A percentile compares a stretch with the other conserved stretches of the same genome.
Evolutionary conservation across 768 basidiomycete species (phyloP).

Genomic region (Lactifluus pinguis): DNA sequence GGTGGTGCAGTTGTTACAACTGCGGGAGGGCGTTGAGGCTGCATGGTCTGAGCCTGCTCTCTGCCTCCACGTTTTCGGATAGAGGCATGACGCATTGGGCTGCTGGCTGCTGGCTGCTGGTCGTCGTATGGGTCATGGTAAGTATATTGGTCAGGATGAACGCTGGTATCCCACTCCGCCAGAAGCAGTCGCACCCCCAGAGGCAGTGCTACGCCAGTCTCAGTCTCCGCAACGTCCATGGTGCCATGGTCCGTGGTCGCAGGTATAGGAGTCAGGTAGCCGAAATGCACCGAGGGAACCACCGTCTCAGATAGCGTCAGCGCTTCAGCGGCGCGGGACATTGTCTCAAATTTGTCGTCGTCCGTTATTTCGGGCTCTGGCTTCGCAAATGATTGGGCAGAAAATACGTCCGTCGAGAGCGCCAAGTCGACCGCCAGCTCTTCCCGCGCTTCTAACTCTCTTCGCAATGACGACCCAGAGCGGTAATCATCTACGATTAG

Average conservation of each 20-base stretch:
- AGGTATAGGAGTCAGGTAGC: slow-evolving; percentile 46
- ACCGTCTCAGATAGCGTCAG: slow-evolving; percentile 43
- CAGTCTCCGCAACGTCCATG: neutral
- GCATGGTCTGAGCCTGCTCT: neutral
- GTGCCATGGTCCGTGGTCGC: slow-evolving; percentile 25
- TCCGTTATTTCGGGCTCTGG: slow-evolving; percentile 13
- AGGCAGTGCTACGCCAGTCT: slow-evolving; percentile 21
- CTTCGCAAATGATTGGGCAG: slow-evolving; percentile 33
- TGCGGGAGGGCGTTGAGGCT: neutral
- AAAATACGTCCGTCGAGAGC: slow-evolving; percentile 50
- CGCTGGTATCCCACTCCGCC: slow-evolving; percentile 57
- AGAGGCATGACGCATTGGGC: neutral
- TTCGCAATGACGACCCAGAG: slow-evolving; percentile 33
- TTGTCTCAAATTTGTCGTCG: slow-evolving; percentile 38
- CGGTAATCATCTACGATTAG: slow-evolving; percentile 31
- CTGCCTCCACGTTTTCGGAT: neutral
- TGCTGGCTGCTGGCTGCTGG: neutral
- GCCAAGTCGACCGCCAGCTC: slow-evolving; percentile 55
- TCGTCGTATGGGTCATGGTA: slow-evolving; percentile 49
- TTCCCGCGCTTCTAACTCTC: slow-evolving; percentile 48
- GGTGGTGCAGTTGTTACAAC: neutral
- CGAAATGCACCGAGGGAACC: slow-evolving; percentile 51
- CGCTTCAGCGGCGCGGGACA: slow-evolving; percentile 42
- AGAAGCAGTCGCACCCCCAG: slow-evolving; percentile 55
- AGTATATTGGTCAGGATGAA: slow-evolving; percentile 39